Evolutionary conservation across 2,329 filamentous ascomycete genomes (phyloP), one percentile per base, ranked within the genome.

Genomic region (Diaporthe sp.): DNA sequence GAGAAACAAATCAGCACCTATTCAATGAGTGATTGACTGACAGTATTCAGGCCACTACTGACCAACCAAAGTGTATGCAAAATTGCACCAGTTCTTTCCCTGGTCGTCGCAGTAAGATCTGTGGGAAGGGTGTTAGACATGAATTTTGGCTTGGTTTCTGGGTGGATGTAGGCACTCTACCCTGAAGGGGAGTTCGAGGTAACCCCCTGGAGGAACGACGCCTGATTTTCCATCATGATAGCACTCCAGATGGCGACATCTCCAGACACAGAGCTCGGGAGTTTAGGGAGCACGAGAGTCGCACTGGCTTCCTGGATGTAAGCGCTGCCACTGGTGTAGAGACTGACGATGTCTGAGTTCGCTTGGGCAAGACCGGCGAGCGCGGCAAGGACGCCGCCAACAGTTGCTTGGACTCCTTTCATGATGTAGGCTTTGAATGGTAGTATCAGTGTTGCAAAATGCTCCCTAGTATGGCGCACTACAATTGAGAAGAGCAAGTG

Each of bases 211-310:
- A 67, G 61, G 28, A 67, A 67, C 3, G 61, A 67, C 2, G 61
- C 25, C 44, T 67, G 28, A 12, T 67, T 67, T 28, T 67, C 42
- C 61, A 67, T 67, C 42, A 49, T 49, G 4, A 67, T 67, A 2
- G 61, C 61, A 17, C 61, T 67, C 61, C 61, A 67, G 6, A 67
- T 67, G 19, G 61, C 61, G 6, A 67, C 61, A 67, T 67, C 61
- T 5, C 61, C 61, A 22, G 61, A 67, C 19, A 67, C 61, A n/a
- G 61, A n/a, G 31, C 61, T 46, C 0, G 61, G 61, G 3, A 67
- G 28, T 12, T 46, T 51, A 5, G 61, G 61, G 0, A 67, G 61
- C 25, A 51, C 61, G 6, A 67, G 61, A 1, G 61, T 67, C 4
- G 61, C 61, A 31, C 61, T 67, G 3, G 61, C 61, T n/a, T 67